Base-by-base conservation (phyloP, 371 early-diverging fungal species). In the Lichtheimia ornata region DNA sequence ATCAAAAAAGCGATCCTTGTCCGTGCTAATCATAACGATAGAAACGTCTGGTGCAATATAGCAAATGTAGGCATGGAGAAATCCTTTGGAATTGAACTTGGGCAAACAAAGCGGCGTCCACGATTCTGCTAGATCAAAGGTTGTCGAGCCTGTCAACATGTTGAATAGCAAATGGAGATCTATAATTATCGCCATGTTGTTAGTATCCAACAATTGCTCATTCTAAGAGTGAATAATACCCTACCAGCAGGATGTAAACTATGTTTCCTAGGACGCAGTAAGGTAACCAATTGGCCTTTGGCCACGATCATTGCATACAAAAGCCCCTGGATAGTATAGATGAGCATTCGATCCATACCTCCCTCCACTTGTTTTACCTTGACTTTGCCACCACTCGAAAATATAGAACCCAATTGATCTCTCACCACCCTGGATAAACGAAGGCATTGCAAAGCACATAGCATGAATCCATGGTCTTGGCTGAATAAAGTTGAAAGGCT, bases 41-140 rank as follows among this genome's bases (percentile, higher is more conserved):
- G 88, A 90, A 4, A 90, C 71, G 4, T 88, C 85, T 4, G 81
- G 69, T 22, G 86, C 83, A 27, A 96, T 78, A 67, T 90, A 94
- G 66, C 85, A 89, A 7, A 96, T 87, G 62, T 96, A 94, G 0
- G 92, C 92, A 67, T 96, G 91, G 42, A 97, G 72, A 66, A 94
- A 97, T 2, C 91, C 94, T 66, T 86, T 83, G 51, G 85, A 81
- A 72, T 97, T 94, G 73, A 95, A 93, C 55, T 86, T 89, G 27
- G 98, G 97, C 18, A 96, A 83, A 65, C 98, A 97, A 15, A 97
- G 82, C n/a, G 98, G 98, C 1, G 91, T 91, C 96, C 97, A 97
- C 11, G 90, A 87, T 70, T 96, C 96, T 13, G 81, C 88, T 50
- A 89, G 84, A 17, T 83, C 77, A 56, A 90, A 88, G 4, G 90